Conservation (phyloP, 345 rosid species). For the Arabidopsis arenosa region DNA sequence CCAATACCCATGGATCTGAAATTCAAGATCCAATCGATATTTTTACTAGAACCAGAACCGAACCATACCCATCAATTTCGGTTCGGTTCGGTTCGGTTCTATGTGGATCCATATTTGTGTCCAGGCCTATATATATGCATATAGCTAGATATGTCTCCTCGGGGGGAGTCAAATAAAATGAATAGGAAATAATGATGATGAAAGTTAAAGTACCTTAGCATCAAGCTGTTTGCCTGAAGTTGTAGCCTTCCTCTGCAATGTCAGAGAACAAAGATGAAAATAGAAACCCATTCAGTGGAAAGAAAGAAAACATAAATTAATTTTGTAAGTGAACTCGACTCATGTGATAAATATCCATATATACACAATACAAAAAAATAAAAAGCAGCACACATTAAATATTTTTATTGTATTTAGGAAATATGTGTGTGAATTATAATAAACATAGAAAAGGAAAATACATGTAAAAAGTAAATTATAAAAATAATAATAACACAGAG, state of each 20-base stretch:
- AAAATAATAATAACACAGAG: constrained; percentile 3
- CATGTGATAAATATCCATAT: constrained; percentile 9
- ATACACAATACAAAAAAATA: neutral
- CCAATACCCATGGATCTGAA: too few relatives aligned
- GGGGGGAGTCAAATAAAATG: constrained; percentile 16
- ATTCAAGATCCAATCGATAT: too few relatives aligned
- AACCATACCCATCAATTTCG: too few relatives aligned
- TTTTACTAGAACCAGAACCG: too few relatives aligned
- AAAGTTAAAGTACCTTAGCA: constrained; percentile 70
- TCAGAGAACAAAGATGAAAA: constrained; percentile 38
- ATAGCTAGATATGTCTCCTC: constrained; percentile 17
- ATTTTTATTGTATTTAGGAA: neutral
- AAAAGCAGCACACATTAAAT: neutral
- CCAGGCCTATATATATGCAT: neutral
- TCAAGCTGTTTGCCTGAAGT: constrained; percentile 85
- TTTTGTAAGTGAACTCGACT: constrained; percentile 12
- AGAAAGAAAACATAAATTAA: constrained; percentile 26
- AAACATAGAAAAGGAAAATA: neutral
- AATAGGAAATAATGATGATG: constrained; percentile 13
- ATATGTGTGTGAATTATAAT: neutral
- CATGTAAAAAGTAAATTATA: constrained; percentile 10
- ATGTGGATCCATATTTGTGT: too few relatives aligned
- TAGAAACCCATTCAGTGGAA: constrained; percentile 23
- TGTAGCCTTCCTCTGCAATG: constrained; percentile 79
- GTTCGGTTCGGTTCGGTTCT: too few relatives aligned